These are phyloP conservation scores for Raphanus sativus DNA, from an alignment of 345 rosid species.

Conservation along the genomic window DNA sequence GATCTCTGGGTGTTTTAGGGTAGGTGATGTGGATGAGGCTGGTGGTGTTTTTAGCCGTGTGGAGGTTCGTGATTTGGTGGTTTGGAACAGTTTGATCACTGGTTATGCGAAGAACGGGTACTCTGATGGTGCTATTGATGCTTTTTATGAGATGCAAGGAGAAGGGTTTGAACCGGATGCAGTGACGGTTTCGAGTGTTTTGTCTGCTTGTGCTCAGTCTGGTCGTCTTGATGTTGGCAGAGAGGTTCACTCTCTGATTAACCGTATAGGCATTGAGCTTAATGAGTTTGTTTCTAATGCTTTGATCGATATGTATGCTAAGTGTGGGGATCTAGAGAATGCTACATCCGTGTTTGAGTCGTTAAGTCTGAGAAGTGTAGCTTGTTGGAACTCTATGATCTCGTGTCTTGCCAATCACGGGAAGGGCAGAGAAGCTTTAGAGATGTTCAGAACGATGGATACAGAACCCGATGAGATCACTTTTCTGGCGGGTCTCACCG, in stretches of 20 bases:
- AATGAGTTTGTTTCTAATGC: slow-evolving; percentile 61
- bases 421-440: slow-evolving; percentile 54
- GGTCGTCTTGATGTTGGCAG: slow-evolving; percentile 60
- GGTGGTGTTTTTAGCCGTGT: slow-evolving; percentile 47
- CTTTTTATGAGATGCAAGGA: slow-evolving; percentile 50
- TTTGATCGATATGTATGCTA: slow-evolving; percentile 72
- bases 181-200: slow-evolving; percentile 53
- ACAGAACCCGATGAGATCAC: slow-evolving; percentile 61
- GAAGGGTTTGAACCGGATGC: slow-evolving; percentile 68
- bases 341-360: slow-evolving; percentile 58
- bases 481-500: slow-evolving; percentile 57
- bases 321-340: slow-evolving; percentile 65
- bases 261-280: slow-evolving; percentile 39
- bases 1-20: slow-evolving; percentile 71
- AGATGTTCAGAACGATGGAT: slow-evolving; percentile 57
- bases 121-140: slow-evolving; percentile 54
- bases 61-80: slow-evolving; percentile 54
- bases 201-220: slow-evolving; percentile 78
- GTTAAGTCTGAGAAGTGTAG: slow-evolving; percentile 43
- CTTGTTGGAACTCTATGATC: slow-evolving; percentile 82
- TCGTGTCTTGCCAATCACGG: slow-evolving; percentile 67
- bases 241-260: slow-evolving; percentile 54
- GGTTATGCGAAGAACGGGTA: slow-evolving; percentile 69
- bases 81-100: slow-evolving; percentile 71
- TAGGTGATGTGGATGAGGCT: slow-evolving; percentile 57